Percentiles rank a stretch among this genome's conserved stretches.
phyloP scores from a whole-genome alignment of 352 stramenopile genomes.

The Hyaloperonospora brassicae region DNA sequence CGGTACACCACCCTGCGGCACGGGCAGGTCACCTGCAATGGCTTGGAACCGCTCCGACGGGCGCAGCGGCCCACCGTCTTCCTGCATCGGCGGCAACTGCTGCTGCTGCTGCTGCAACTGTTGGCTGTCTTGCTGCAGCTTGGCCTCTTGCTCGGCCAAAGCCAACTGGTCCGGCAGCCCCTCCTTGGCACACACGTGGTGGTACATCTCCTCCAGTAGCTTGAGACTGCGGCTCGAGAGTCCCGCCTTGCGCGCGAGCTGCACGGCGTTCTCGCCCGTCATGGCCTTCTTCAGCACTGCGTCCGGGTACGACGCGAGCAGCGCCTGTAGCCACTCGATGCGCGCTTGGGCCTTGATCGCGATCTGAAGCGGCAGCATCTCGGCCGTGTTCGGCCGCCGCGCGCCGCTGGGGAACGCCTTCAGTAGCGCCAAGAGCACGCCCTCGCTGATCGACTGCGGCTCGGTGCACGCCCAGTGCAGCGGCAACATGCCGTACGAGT shows the following conservation, averaged over 20 bases:
- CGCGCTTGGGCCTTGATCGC: slow-evolving; percentile 81
- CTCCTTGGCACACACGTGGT: slow-evolving; percentile 70
- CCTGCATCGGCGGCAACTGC: too few species aligned
- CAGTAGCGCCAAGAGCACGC: slow-evolving; percentile 64
- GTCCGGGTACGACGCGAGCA: slow-evolving; percentile 76
- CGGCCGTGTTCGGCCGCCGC: slow-evolving; percentile 61
- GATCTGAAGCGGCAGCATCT: slow-evolving; percentile 84
- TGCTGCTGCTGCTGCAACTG: background rate
- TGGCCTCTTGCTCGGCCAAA: slow-evolving; percentile 38
- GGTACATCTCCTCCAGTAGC: slow-evolving; percentile 82
- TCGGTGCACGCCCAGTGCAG: slow-evolving; percentile 85
- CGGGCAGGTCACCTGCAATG: slow-evolving; percentile 27
- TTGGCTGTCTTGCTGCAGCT: slow-evolving; percentile 14
- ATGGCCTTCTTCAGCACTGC: slow-evolving; percentile 71
- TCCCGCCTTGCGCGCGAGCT: slow-evolving; percentile 53
- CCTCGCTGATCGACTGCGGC: slow-evolving; percentile 62
- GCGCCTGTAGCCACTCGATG: slow-evolving; percentile 81
- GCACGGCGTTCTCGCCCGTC: slow-evolving; percentile 64
- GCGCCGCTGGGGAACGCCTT: slow-evolving; percentile 71
- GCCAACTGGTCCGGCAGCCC: slow-evolving; percentile 46
- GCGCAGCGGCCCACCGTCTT: slow-evolving; percentile 7
- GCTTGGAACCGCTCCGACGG: slow-evolving; percentile 32
- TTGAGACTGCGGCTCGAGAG: slow-evolving; percentile 57
- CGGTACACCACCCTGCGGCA: slow-evolving; percentile 15
- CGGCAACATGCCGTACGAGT: slow-evolving; percentile 84